Conservation (phyloP, 139 green algal species). For the Diplosphaera chodatii region DNA sequence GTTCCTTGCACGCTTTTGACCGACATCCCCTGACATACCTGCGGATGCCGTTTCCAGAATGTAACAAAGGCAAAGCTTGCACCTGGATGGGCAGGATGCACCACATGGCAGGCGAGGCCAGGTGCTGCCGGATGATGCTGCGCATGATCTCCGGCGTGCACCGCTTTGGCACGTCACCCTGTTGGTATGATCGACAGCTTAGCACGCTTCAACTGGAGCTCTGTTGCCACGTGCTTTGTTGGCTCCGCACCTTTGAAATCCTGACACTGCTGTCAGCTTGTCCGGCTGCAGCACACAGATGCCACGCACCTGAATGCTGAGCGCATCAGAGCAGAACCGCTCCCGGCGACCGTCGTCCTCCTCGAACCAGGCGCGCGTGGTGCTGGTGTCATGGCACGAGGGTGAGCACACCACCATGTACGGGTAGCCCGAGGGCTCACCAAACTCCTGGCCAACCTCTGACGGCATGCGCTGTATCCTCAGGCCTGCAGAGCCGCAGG, state of each 20-base stretch:
- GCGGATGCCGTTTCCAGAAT: no score
- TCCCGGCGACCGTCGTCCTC: slow-evolving; percentile 61
- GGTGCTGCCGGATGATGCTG: slow-evolving; percentile 81
- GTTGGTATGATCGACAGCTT: neutral
- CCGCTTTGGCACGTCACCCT: slow-evolving; percentile 19
- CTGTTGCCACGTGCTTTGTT: no score
- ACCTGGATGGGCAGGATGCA: slow-evolving; percentile 88
- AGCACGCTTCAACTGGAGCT: no score
- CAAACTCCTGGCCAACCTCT: slow-evolving; percentile 53
- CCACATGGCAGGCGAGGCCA: slow-evolving; percentile 64
- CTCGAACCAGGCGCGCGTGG: slow-evolving; percentile 81
- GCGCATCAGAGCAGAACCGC: slow-evolving; percentile 61
- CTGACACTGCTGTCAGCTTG: no score
- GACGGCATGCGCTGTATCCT: slow-evolving; percentile 87
- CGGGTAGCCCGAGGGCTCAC: slow-evolving; percentile 53
- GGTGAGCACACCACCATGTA: slow-evolving; percentile 80
- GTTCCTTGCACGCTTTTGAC: no score
- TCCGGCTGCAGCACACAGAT: slow-evolving; percentile 3
- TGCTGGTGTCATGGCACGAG: slow-evolving; percentile 91
- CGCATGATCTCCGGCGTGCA: slow-evolving; percentile 77
- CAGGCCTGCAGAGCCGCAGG: slow-evolving; percentile 36
- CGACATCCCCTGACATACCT: no score
- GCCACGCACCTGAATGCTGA: neutral
- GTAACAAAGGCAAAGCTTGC: no score
- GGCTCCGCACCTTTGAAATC: no score